A percentile compares a stretch with the other conserved stretches of the same genome.
These are phyloP conservation scores for Psophocarpus tetragonolobus DNA, from an alignment of 306 rosid species.

Conservation along the genomic window DNA sequence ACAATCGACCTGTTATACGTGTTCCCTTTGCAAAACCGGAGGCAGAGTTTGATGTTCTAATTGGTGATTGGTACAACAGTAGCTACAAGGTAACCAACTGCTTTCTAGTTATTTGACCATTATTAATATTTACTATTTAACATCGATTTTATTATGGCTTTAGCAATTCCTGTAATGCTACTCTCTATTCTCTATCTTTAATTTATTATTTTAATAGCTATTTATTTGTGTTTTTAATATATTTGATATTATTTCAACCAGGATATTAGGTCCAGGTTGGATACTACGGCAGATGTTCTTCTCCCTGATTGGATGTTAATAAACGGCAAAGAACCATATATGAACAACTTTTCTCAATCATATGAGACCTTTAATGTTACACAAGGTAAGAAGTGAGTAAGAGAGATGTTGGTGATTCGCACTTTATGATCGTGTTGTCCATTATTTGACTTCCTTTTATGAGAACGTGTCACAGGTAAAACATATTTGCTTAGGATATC, in stretches of 20 bases:
- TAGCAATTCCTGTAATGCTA: not conserved
- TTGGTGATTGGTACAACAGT: constrained; percentile 74
- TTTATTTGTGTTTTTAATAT: not conserved
- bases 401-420: not conserved
- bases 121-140: not conserved
- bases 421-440: not conserved
- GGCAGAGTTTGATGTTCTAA: constrained; percentile 74
- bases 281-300: not conserved
- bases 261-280: constrained; percentile 48
- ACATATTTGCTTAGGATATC: constrained; percentile 82
- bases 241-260: constrained; percentile 30
- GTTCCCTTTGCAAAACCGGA: constrained; percentile 80
- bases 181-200: not conserved
- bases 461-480: constrained; percentile 55
- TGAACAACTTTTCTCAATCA: constrained; percentile 37
- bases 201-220: not conserved
- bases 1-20: constrained; percentile 52
- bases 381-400: constrained; percentile 50
- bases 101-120: not conserved
- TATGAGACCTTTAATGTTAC: constrained; percentile 63
- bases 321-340: constrained; percentile 69
- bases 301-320: constrained; percentile 61
- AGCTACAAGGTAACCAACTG: constrained; percentile 60
- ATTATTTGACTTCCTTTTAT: not conserved
- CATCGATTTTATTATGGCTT: not conserved